Percentiles rank a stretch among this genome's conserved stretches.
Evolutionary conservation across 768 basidiomycete genomes (phyloP).

Genomic region (Suillus spraguei): DNA sequence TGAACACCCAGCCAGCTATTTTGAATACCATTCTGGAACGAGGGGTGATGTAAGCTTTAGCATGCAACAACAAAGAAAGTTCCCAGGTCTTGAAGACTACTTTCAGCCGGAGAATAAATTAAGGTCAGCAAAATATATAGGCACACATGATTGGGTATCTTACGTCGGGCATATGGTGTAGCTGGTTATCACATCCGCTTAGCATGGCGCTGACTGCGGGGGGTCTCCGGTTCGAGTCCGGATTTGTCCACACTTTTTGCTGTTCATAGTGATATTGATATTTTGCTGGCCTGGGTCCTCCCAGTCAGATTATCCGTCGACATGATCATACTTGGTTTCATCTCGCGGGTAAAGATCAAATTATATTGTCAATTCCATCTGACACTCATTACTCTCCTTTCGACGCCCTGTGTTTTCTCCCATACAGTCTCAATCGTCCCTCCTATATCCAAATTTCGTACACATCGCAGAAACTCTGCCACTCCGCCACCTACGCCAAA

Average conservation of each 20-base stretch:
- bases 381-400: slow-evolving; percentile 68
- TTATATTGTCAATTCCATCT: slow-evolving; percentile 42
- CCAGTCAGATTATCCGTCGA: neutral
- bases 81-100: neutral
- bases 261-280: neutral
- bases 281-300: neutral
- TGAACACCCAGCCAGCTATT: neutral
- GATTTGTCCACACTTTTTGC: slow-evolving; percentile 39
- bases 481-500: slow-evolving; percentile 95
- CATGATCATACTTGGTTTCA: neutral
- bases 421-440: slow-evolving; percentile 61
- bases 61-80: neutral
- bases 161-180: slow-evolving; percentile 38
- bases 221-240: slow-evolving; percentile 44
- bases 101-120: too few species aligned
- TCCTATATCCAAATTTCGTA: slow-evolving; percentile 39
- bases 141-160: too few species aligned
- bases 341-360: neutral
- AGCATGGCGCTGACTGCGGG: slow-evolving; percentile 38
- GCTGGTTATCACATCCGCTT: slow-evolving; percentile 45
- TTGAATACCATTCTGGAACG: neutral
- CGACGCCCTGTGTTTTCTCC: slow-evolving; percentile 70
- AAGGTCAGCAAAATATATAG: too few species aligned
- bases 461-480: slow-evolving; percentile 64
- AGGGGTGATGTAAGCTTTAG: neutral